Evolutionary conservation across 345 rosid genomes (phyloP), one percentile per base, ranked within the genome.

Genomic region (Syzygium oleosum): DNA sequence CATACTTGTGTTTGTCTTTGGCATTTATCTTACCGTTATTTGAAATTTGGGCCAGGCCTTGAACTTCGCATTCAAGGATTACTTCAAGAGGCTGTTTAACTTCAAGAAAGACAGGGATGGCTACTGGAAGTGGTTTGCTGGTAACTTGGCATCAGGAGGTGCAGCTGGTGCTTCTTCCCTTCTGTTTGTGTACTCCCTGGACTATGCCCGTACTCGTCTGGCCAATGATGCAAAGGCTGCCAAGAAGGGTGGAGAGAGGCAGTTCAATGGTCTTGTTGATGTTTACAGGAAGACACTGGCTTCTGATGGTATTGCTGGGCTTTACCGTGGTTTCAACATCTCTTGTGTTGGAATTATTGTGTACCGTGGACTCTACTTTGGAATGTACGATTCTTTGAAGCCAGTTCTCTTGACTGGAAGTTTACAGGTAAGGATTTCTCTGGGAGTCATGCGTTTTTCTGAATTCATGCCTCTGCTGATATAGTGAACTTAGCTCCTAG

Each of bases 51-150:
- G 29, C 43, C 90, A 95, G 98, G 99, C 99, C 61, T 89, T 96
- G 93, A 96, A 96, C 96, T 96, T 96, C 92, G 99, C 99, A 3
- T 96, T 96, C 94, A 96, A 94, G 90, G 98, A 96, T 90, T 92
- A 96, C 93, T 96, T 96, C 88, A 96, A 96, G 94, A 93, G 95
- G 87, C 91, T 94, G 58, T 96, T 96, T 85, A 96, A 96, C 95
- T 95, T 95, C 94, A 96, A 94, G 98, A 96, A 96, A 91, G 98
- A 96, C 91, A 95, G 87, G 51, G 90, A 88, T 88, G 98, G 98
- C 83, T 96, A 96, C 89, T 96, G 99, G 99, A 95, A 93, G 51
- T 96, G 99, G 99, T 96, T 96, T 91, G 99, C 93, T 43, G 99
- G 98, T 52, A 96, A 96, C 92, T 91, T 96, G 92, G 99, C 90